Evolutionary conservation across 495 filamentous ascomycete genomes (phyloP).

Genomic region (Trichoderma reesei): DNA sequence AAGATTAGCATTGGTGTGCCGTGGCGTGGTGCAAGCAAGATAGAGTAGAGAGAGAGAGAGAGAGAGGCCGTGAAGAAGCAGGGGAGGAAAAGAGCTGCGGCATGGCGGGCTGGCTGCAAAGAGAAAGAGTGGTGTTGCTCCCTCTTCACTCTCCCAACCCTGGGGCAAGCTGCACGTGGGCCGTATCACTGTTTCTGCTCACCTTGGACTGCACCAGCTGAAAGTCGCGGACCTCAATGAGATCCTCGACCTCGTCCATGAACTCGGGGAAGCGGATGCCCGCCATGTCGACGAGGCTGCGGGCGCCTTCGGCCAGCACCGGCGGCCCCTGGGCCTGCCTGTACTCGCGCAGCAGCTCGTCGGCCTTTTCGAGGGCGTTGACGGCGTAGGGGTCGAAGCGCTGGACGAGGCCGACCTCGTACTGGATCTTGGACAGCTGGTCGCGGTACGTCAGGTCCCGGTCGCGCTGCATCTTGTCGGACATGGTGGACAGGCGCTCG

Average conservation of each 20-base stretch:
- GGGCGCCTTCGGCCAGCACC: slow-evolving; percentile 32
- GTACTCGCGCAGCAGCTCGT: slow-evolving; percentile 48
- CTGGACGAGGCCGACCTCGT: slow-evolving; percentile 79
- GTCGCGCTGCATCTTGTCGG: slow-evolving; percentile 65
- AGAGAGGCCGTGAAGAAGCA: background rate
- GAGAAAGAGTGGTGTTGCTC: background rate
- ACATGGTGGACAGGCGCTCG: slow-evolving; percentile 64
- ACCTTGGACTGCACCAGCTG: slow-evolving; percentile 69
- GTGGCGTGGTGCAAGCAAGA: background rate
- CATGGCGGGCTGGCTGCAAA: no score
- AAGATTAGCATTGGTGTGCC: slow-evolving; percentile 1
- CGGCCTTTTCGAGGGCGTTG: slow-evolving; percentile 59
- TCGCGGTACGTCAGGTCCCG: slow-evolving; percentile 78
- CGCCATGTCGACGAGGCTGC: slow-evolving; percentile 50
- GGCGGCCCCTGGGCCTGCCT: slow-evolving; percentile 50
- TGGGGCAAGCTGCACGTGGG: background rate
- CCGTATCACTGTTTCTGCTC: slow-evolving; percentile 18
- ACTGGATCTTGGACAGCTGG: slow-evolving; percentile 78
- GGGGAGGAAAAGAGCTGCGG: background rate
- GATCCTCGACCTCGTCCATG: slow-evolving; percentile 73
- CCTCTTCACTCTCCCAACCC: background rate
- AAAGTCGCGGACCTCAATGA: slow-evolving; percentile 73
- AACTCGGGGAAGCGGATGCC: slow-evolving; percentile 74
- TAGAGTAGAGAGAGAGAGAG: background rate
- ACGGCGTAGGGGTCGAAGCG: slow-evolving; percentile 69